Evolutionary conservation across 176 grass and related monocot species (phyloP), one percentile per base, ranked within the genome.

Genomic region (Pontederia paniculata): DNA sequence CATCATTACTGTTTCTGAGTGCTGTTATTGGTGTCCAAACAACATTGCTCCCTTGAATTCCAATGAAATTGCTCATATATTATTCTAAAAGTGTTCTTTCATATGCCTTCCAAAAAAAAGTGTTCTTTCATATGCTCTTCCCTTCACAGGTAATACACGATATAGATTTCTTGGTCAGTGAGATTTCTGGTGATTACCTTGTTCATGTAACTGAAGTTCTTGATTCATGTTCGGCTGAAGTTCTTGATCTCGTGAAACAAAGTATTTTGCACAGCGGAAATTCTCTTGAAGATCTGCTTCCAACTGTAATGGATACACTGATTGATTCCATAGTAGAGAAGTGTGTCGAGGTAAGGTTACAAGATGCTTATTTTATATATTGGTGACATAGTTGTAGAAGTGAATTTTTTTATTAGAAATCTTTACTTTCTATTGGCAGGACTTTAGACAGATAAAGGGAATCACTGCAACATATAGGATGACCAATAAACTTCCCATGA

Each of bases 381-480:
- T 37, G 7, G 28, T 37, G 28, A 37, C 28, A 6, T 6, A 37
- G 7, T 2, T 37, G 28, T 37, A 37, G 28, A 37, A 37, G 0
- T 37, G 7, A 6, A 37, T 37, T 37, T 37, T 37, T 37, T 37
- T 37, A 37, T 37, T 37, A 37, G 3, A 37, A 37, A 37, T 50
- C 10, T 50, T 52, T 63, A 41, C 41, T 73, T 64, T 58, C 58
- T 63, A 10, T 14, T 73, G 74, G 57, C 68, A 98, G 93, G 93
- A 91, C 63, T 70, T 98, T 61, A 91, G 77, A 59, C 93, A 98
- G 66, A 64, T 98, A 51, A 98, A 82, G 80, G 93, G 86, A 82
- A 90, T 98, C 64, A 82, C 83, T 67, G 86, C 93, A 4, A 91
- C 83, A 56, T 98, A 98, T 77, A 91, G 93, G 69, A 84, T 98